Evolutionary conservation across 2,329 filamentous ascomycete genomes (phyloP).

Genomic region (Magnaporthiopsis poae): DNA sequence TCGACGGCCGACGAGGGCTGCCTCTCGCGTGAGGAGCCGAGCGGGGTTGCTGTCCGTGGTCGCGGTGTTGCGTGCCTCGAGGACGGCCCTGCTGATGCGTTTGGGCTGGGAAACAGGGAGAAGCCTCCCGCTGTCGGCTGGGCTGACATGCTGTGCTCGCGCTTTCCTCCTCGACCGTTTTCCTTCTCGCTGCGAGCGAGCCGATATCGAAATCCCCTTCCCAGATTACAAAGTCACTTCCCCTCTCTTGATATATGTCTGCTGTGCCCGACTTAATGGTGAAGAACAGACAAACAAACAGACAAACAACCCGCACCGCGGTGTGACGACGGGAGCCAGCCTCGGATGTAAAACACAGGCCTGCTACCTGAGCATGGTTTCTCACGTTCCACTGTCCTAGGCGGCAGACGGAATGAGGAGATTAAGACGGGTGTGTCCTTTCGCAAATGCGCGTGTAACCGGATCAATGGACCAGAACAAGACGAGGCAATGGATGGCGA

Average conservation of each 20-base stretch:
- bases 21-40: conserved; percentile 16
- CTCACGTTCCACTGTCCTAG: not conserved
- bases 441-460: not conserved
- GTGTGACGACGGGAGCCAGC: not conserved
- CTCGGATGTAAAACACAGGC: not conserved
- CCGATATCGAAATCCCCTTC: not conserved
- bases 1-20: conserved; percentile 16
- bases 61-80: conserved; percentile 31
- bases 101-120: conserved; percentile 44
- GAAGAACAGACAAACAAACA: not conserved
- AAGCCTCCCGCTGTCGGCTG: conserved; percentile 36
- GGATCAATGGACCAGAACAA: not conserved
- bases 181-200: conserved; percentile 3
- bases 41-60: conserved; percentile 26
- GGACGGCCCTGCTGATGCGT: conserved; percentile 31
- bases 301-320: not conserved
- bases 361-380: conserved; percentile 3
- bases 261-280: not conserved
- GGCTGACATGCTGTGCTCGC: conserved; percentile 27
- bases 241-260: not conserved
- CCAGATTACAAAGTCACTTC: not conserved
- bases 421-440: not conserved
- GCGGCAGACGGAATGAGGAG: not conserved
- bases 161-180: not conserved
- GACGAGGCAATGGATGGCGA: not conserved